Base-by-base conservation (phyloP, 768 basidiomycete genomes). In the Panaeolus papilionaceus region DNA sequence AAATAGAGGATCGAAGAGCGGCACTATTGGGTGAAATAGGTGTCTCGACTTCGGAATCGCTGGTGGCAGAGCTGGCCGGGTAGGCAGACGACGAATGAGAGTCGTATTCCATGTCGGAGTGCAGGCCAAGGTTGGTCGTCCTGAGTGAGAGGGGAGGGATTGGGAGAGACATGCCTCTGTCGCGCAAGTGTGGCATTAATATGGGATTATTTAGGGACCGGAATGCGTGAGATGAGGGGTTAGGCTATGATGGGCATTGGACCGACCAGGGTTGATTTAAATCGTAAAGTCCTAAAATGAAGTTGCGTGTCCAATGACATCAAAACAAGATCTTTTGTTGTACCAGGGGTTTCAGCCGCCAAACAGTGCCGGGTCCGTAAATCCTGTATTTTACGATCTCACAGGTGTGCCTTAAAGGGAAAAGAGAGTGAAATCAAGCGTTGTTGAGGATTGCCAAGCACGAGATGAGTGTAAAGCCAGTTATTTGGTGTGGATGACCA, bases 1-100 rank as follows among this genome's bases (percentile, higher is more conserved):
- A 76, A 62, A 86, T 79, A 4, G 81, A 80, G 5, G 75, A 70
- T 42, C 74, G 77, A 37, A 84, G 73, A 54, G 71, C 45, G 33
- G 70, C 4, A 62, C 70, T 66, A 38, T 23, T 58, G 28, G 54
- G 54, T 33, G 63, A 58, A 65, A 62, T 47, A 39, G 42, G 66
- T 51, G 64, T 58, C 71, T 73, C 72, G n/a, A 65, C 66, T 9
- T 75, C 74, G 7, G 69, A 72, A 62, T 74, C 73, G 33, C 69
- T 69, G 47, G 75, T 75, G 33, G 73, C 72, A 18, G 76, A 75
- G 47, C 71, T 74, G 18, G 75, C 71, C 7, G 74, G 72, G 64
- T 76, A 74, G 8, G 77, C 72, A 12, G 76, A 74, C 12, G 73
- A 23, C n/a, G 54, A 58, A 58, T 37, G 62, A 10, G 73, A 73